phyloP scores from a whole-genome alignment of 176 grass and related monocot genomes.

The Phoenix roebelenii region DNA sequence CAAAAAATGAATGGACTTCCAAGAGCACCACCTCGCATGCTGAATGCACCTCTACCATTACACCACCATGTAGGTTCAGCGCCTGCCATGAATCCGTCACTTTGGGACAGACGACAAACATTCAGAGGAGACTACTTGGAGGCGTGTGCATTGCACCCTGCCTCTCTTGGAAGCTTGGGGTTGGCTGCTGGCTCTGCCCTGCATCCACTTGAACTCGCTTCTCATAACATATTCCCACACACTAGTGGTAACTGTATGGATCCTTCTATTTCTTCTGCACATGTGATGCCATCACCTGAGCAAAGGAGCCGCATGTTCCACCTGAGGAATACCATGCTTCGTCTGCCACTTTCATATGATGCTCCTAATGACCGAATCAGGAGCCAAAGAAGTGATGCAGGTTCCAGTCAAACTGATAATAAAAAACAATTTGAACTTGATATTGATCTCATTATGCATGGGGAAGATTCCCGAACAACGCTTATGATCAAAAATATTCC shows the following conservation, averaged over 20 bases:
- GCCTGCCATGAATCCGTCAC: conserved; percentile 47
- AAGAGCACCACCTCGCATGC: conserved; percentile 52
- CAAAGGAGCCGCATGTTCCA: conserved; percentile 69
- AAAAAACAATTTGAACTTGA: too few relatives aligned
- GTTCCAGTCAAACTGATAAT: conserved; percentile 16
- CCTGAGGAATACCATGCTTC: conserved; percentile 62
- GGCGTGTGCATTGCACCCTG: conserved; percentile 37
- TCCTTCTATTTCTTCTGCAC: conserved; percentile 36
- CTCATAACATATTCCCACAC: conserved; percentile 40
- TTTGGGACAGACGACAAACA: conserved; percentile 50
- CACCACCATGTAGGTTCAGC: conserved; percentile 71
- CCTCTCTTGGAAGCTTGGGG: conserved; percentile 53
- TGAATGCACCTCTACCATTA: conserved; percentile 35
- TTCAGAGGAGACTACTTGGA: conserved; percentile 40
- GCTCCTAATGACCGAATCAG: conserved; percentile 52
- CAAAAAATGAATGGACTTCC: conserved; percentile 46
- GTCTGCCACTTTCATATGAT: conserved; percentile 38
- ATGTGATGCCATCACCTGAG: conserved; percentile 52
- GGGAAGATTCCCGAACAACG: too few relatives aligned
- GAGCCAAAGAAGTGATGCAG: conserved; percentile 54
- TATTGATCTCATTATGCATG: too few relatives aligned
- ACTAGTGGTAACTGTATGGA: conserved; percentile 57
- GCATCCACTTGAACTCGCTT: conserved; percentile 45
- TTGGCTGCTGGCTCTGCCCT: conserved; percentile 63
- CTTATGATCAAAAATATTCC: too few relatives aligned